Base-by-base conservation (phyloP, 345 rosid species). In the Eutrema heterophyllum region DNA sequence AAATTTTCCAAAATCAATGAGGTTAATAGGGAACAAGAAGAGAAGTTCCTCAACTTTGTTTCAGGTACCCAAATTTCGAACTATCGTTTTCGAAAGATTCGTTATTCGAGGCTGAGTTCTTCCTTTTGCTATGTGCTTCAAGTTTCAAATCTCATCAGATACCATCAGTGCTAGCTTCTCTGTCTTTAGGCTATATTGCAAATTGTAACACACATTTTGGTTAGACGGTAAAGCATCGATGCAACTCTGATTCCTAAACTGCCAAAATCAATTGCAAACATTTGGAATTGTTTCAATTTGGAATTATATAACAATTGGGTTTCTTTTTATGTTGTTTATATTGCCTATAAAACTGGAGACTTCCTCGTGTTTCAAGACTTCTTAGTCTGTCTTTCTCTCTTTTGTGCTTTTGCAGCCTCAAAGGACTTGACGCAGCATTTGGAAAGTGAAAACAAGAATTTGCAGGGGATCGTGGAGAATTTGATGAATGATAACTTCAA, bases 381-480 rank as follows among this genome's bases (percentile, higher is more conserved):
- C 57, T 46, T 29, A 65, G 3, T 60, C 30, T 45, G 16, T 69
- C 30, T 44, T 46, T 63, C 16, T 45, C 48, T 62, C 72, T 45
- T 76, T 55, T 71, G 4, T 61, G 38, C 26, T 36, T 59, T 69
- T 78, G 63, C 83, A 93, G 98, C 80, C 54, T 85, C 98, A 9
- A 96, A 91, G 78, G 90, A 88, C 78, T 45, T 89, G 74, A 83
- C 86, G 57, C 81, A 84, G 56, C 84, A 86, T 80, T 73, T 91
- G 80, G 79, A 61, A 76, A 78, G 74, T 79, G 93, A 93, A 79
- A 89, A 91, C 35, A 72, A 82, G 56, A 72, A 66, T 70, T 74
- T 89, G 72, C 62, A 57, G 11, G 79, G 56, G 27, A 81, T 78
- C 70, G 79, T 84, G 40, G 76, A 79, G 36, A 82, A 78, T 10